Conservation (phyloP, 768 basidiomycete species). For the Mycena haematopus region DNA sequence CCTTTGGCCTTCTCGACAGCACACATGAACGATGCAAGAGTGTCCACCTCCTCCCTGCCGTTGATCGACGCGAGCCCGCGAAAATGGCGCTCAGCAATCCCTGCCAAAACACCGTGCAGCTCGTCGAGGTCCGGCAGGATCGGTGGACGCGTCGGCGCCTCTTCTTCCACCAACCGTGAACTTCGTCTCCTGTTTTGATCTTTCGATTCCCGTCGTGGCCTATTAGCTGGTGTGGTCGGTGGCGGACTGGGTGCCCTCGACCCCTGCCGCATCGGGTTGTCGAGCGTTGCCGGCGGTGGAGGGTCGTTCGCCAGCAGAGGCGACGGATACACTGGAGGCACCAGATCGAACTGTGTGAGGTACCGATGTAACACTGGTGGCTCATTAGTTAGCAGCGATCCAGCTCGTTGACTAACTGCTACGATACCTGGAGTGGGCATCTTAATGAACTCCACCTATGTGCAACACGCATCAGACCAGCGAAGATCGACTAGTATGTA, state of each 20-base stretch:
- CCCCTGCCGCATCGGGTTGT: slow-evolving; percentile 51
- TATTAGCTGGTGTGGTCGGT: slow-evolving; percentile 65
- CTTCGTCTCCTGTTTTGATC: slow-evolving; percentile 66
- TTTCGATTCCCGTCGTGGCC: slow-evolving; percentile 73
- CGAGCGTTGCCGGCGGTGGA: slow-evolving; percentile 68
- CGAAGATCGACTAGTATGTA: slow-evolving; percentile 3
- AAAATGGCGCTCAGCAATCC: slow-evolving; percentile 78
- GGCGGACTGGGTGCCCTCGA: slow-evolving; percentile 61
- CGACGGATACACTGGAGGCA: slow-evolving; percentile 73
- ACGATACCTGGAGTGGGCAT: slow-evolving; percentile 55
- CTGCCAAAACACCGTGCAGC: slow-evolving; percentile 68
- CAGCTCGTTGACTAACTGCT: neutral
- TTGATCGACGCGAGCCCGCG: slow-evolving; percentile 56
- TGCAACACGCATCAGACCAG: slow-evolving; percentile 11
- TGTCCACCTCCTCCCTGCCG: slow-evolving; percentile 77
- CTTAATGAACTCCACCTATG: slow-evolving; percentile 77
- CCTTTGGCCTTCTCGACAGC: slow-evolving; percentile 68
- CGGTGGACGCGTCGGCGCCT: slow-evolving; percentile 58
- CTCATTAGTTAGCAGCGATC: neutral
- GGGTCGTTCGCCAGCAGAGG: slow-evolving; percentile 73
- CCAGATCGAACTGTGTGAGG: slow-evolving; percentile 72
- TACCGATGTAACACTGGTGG: slow-evolving; percentile 66
- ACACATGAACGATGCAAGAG: slow-evolving; percentile 82
- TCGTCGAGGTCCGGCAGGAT: slow-evolving; percentile 75
- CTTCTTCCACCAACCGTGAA: slow-evolving; percentile 76